Percentiles rank a stretch among this genome's conserved stretches.
phyloP scores from a whole-genome alignment of 179 eudicot species.

The Amaranthus tricolor region DNA sequence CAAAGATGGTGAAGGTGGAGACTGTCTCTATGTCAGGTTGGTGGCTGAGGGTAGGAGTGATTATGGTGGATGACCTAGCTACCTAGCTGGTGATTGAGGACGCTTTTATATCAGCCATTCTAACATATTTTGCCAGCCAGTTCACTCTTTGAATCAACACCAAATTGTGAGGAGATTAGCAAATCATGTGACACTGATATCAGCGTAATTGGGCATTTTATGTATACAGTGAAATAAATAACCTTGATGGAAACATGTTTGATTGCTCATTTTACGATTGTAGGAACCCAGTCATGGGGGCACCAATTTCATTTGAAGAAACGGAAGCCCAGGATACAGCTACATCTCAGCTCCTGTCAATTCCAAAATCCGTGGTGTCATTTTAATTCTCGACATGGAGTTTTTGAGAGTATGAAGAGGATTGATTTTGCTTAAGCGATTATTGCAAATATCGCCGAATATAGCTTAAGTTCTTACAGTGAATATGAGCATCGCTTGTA shows the following conservation, averaged over 20 bases:
- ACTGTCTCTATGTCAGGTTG: no score
- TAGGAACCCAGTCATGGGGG: constrained; percentile 50
- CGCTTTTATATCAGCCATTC: no score
- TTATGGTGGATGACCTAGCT: no score
- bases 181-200: not conserved
- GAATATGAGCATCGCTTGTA: not conserved
- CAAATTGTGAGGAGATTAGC: no score
- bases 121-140: no score
- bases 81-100: no score
- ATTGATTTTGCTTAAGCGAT: not conserved
- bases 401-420: not conserved
- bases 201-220: not conserved
- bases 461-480: not conserved
- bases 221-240: not conserved
- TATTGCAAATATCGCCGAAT: not conserved
- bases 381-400: constrained; percentile 22
- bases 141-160: no score
- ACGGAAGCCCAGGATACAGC: constrained; percentile 65
- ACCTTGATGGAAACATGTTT: not conserved
- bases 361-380: constrained; percentile 45
- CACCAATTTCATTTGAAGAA: constrained; percentile 48
- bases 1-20: no score
- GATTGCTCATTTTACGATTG: not conserved
- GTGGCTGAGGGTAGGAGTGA: no score
- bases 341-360: constrained; percentile 42